Conservation (phyloP, 345 rosid species). For the Populus simonii region DNA sequence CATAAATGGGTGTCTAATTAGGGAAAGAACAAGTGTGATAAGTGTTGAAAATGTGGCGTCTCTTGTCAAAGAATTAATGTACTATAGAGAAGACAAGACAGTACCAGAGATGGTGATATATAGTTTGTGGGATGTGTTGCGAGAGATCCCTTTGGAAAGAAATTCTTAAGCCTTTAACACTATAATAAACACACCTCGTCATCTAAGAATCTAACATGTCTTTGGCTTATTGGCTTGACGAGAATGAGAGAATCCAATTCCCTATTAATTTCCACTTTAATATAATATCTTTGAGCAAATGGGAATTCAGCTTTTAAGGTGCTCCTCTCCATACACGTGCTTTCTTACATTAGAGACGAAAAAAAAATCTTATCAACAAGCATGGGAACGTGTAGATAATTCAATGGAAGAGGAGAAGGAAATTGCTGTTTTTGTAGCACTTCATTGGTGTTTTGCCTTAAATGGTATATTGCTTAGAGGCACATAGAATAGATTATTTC, state of each 20-base stretch:
- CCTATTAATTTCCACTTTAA: slow-evolving; percentile 12
- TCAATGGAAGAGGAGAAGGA: background rate
- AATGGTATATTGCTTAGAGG: background rate
- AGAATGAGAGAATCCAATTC: slow-evolving; percentile 34
- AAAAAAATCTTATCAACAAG: slow-evolving; percentile 13
- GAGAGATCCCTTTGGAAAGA: background rate
- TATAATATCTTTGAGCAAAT: slow-evolving; percentile 33
- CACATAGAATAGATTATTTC: no score
- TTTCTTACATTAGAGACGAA: slow-evolving; percentile 5
- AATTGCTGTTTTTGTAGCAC: no score
- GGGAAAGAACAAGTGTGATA: slow-evolving; percentile 19
- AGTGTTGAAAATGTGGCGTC: slow-evolving; percentile 1
- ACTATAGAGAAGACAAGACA: background rate
- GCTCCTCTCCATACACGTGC: slow-evolving; percentile 29
- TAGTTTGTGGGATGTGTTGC: background rate
- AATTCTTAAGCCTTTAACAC: background rate
- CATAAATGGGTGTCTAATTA: slow-evolving; percentile 3
- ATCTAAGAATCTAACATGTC: slow-evolving; percentile 33
- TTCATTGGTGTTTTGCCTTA: background rate
- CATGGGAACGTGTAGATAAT: slow-evolving; percentile 2
- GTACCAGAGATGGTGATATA: background rate
- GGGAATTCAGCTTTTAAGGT: slow-evolving; percentile 46
- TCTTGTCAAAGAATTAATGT: background rate
- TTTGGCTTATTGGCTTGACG: slow-evolving; percentile 25
- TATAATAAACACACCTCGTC: background rate